Base-by-base conservation (phyloP, 441 rosid species). In the Syzygium malaccense region DNA sequence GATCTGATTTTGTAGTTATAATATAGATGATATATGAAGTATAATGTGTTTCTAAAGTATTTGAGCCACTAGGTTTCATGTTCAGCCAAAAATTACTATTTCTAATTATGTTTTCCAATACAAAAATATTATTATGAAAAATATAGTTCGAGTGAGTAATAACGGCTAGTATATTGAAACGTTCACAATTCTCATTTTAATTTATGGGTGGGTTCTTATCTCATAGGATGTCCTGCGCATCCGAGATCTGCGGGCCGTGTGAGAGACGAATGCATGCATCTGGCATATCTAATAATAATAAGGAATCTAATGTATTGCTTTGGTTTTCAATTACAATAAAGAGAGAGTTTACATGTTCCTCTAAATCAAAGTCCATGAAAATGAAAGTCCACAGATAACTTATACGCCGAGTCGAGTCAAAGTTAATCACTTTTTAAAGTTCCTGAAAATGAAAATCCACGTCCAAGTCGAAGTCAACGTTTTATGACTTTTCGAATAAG, bases 151-250 rank as follows among this genome's bases (percentile, higher is more conserved):
- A 14, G 45, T 57, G 19, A 18, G 25, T 18, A 66, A 17, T 18
- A 7, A 15, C 0, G 10, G n/a, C 7, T 62, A 62, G 19, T 14
- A 19, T 3, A 62, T n/a, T n/a, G 19, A 0, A 62, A 62, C 4
- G 19, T n/a, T n/a, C 0, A 14, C 1, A 14, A n/a, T 62, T 7
- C 17, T n/a, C 2, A 0, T 58, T 58, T 58, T 58, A 58, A 3
- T 5, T 3, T 26, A 4, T 58, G n/a, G 30, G 30, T 58, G 64
- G 26, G 12, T 26, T 58, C 64, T 58, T n/a, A 58, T 26, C 12
- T 25, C 30, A 58, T 58, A 58, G 13, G 15, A 25, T 58, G 6
- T n/a, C 6, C 5, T 58, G 14, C 0, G 7, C 64, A 4, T 3
- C 14, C 26, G 12, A 2, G 64, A n/a, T 58, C 64, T 58, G 4